Percentiles rank a stretch among this genome's conserved stretches.
Evolutionary conservation across 495 filamentous ascomycete species (phyloP).

Genomic region (Hyaloscypha variabilis): DNA sequence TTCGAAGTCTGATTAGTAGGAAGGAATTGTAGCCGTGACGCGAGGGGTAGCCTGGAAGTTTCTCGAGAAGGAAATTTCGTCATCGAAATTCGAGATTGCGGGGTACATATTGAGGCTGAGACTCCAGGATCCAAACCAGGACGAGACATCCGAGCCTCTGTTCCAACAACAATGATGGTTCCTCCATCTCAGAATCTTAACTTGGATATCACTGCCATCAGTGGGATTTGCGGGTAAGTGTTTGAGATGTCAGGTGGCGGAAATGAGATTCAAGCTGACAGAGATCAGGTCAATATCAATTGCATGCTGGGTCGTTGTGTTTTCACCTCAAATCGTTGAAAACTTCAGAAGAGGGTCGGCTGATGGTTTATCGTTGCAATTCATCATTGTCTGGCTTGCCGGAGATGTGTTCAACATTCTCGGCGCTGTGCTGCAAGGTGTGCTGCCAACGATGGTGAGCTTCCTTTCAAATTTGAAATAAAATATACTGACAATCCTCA

Average conservation of each 20-base stretch:
- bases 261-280: constrained; percentile 14
- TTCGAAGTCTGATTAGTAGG: not conserved
- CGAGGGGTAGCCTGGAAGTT: not conserved
- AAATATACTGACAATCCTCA: constrained; percentile 19
- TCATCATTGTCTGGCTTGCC: constrained; percentile 86
- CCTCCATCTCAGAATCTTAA: constrained; percentile 44
- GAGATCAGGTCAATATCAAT: constrained; percentile 81
- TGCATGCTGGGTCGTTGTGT: constrained; percentile 97
- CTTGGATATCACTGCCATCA: constrained; percentile 83
- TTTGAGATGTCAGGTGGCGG: not conserved
- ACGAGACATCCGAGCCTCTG: not conserved
- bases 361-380: constrained; percentile 86
- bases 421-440: constrained; percentile 88
- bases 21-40: not conserved
- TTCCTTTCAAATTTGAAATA: not conserved
- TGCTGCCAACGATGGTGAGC: constrained; percentile 84
- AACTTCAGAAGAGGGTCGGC: constrained; percentile 88
- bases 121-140: not conserved
- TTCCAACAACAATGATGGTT: constrained; percentile 27
- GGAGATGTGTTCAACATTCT: constrained; percentile 98
- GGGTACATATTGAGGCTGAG: not conserved
- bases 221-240: constrained; percentile 86
- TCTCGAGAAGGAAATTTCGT: not conserved
- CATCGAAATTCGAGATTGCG: not conserved
- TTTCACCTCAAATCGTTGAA: constrained; percentile 94